Conservation (phyloP, 192 early-diverging fungal genomes). For the Mortierella claussenii region DNA sequence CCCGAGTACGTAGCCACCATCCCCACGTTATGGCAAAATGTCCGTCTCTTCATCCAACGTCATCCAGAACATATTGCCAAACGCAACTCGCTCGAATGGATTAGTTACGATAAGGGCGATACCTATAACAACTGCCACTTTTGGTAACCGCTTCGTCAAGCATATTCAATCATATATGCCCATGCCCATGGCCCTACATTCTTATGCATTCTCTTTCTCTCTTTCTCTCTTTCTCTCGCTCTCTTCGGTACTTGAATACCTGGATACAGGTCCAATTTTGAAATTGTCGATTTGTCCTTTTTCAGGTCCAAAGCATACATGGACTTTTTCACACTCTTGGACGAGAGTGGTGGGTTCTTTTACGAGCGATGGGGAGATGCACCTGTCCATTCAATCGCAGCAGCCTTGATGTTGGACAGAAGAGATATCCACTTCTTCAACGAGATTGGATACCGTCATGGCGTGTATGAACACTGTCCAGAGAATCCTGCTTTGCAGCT, state of each 20-base stretch:
- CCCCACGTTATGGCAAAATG: conserved; percentile 78
- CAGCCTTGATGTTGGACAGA: conserved; percentile 69
- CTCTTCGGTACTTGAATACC: not conserved
- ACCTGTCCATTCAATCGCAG: conserved; percentile 78
- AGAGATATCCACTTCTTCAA: conserved; percentile 80
- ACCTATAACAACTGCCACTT: conserved; percentile 77
- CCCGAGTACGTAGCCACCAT: conserved; percentile 74
- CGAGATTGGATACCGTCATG: conserved; percentile 78
- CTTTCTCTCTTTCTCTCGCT: not conserved
- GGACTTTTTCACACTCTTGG: conserved; percentile 73
- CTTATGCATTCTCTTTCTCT: not conserved
- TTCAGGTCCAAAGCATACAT: conserved; percentile 73
- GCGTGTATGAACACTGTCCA: conserved; percentile 78
- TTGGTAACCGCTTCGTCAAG: conserved; percentile 58
- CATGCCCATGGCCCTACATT: not conserved
- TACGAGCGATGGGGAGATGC: conserved; percentile 86
- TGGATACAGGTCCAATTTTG: conserved; percentile 87
- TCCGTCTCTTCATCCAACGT: conserved; percentile 61
- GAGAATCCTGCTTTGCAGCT: conserved; percentile 57
- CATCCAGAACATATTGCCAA: conserved; percentile 63
- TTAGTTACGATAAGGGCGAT: conserved; percentile 65
- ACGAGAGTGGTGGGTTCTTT: conserved; percentile 86
- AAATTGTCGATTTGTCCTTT: conserved; percentile 81
- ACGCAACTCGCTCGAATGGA: conserved; percentile 66
- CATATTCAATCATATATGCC: too few relatives aligned